These are phyloP conservation scores for Mycena galopus DNA, from an alignment of 768 basidiomycete genomes.

Conservation along the genomic window DNA sequence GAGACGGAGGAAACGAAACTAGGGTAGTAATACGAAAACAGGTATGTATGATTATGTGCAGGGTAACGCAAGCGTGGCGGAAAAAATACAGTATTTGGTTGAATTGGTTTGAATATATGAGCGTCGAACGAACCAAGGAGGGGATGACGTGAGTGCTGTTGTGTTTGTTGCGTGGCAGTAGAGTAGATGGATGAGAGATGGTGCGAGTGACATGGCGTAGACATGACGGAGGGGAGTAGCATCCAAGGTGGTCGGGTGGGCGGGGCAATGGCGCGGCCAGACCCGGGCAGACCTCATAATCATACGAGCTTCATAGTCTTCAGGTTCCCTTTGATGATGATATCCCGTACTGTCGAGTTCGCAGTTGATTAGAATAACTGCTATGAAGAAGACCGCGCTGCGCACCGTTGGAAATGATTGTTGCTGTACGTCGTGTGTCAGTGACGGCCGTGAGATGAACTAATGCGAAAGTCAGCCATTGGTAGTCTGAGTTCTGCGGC, in stretches of 20 bases:
- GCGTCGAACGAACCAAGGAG: not conserved
- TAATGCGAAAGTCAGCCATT: slow-evolving; percentile 42
- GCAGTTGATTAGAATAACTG: not conserved
- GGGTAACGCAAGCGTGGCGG: not conserved
- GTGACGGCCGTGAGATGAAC: slow-evolving; percentile 87
- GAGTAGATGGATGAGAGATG: not conserved
- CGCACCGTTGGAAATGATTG: slow-evolving; percentile 81
- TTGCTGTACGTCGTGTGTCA: slow-evolving; percentile 80
- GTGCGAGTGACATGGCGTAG: not conserved
- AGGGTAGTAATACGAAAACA: slow-evolving; percentile 8
- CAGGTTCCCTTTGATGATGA: slow-evolving; percentile 76
- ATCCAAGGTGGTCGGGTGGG: not conserved
- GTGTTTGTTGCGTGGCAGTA: not conserved
- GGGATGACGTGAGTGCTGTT: slow-evolving; percentile 1
- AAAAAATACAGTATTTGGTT: slow-evolving; percentile 4
- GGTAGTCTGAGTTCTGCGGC: not conserved
- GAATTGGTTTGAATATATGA: not conserved
- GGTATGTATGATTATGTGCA: not conserved
- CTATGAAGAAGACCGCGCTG: slow-evolving; percentile 26
- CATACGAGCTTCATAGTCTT: slow-evolving; percentile 67
- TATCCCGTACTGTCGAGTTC: slow-evolving; percentile 68
- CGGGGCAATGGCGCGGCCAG: not conserved
- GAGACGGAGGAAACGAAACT: not conserved
- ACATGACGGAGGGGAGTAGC: not conserved
- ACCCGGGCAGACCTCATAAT: slow-evolving; percentile 1